Conservation (phyloP, 768 basidiomycete species). For the Dacryopinax primogenitus region DNA sequence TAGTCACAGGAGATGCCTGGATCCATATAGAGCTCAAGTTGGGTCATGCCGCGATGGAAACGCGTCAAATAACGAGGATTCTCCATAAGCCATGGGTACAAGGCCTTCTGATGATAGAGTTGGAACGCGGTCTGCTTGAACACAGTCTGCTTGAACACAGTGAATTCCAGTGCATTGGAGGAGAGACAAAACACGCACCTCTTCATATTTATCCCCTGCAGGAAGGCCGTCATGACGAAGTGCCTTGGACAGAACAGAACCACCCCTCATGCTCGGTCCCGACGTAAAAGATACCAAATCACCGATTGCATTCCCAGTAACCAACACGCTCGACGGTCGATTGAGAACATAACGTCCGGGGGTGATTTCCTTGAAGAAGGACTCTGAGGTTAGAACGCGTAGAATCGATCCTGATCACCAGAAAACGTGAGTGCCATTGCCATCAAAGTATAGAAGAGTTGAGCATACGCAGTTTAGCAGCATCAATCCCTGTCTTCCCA, state of each 20-base stretch:
- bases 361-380: neutral
- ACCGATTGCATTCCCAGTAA: neutral
- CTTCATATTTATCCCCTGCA: neutral
- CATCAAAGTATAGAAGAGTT: neutral
- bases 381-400: neutral
- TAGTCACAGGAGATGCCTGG: neutral
- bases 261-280: neutral
- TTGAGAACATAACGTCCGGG: neutral
- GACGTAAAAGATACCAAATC: conserved; percentile 2
- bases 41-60: neutral
- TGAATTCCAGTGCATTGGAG: neutral
- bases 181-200: neutral
- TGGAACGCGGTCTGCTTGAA: neutral
- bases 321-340: neutral
- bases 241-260: neutral
- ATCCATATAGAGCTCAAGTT: conserved; percentile 5
- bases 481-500: conserved; percentile 4
- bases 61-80: neutral
- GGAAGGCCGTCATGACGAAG: neutral
- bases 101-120: neutral
- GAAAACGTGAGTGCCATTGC: neutral
- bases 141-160: neutral
- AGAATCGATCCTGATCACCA: neutral
- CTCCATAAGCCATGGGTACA: conserved; percentile 4
- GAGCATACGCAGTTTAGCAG: neutral